A percentile compares a stretch with the other conserved stretches of the same genome.
Evolutionary conservation across 139 green algal genomes (phyloP).

Genomic region (Tetradesmus obliquus): DNA sequence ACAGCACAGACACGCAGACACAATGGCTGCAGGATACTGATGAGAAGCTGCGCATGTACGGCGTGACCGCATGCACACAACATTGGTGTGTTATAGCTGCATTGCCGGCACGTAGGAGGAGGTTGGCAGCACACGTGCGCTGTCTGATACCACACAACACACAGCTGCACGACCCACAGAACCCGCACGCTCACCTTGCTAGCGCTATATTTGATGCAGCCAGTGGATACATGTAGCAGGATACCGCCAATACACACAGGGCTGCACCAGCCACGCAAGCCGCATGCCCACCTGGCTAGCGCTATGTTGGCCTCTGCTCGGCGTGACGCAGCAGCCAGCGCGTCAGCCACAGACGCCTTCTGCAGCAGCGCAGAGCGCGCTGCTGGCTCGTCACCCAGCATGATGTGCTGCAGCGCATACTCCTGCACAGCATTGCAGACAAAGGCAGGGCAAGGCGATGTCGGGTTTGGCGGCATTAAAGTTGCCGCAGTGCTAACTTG

Average conservation of each 20-base stretch:
- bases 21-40: not conserved
- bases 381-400: conserved; percentile 25
- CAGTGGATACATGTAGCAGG: not conserved
- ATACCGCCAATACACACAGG: not conserved
- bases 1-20: not conserved
- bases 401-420: conserved; percentile 38
- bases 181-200: not conserved
- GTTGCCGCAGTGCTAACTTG: not conserved
- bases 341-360: conserved; percentile 39
- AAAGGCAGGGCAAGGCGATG: not conserved
- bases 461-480: not conserved
- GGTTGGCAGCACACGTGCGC: not conserved
- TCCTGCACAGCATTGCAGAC: not conserved
- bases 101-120: not conserved
- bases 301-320: conserved; percentile 28
- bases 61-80: not conserved
- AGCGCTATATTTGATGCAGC: not conserved
- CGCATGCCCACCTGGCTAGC: not conserved
- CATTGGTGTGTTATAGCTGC: too few relatives aligned
- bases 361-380: conserved; percentile 29
- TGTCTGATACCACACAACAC: not conserved
- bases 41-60: not conserved
- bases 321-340: conserved; percentile 4
- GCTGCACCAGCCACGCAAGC: not conserved
- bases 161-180: not conserved